Conservation (phyloP, 2,329 filamentous ascomycete species). For the Cladosporium halotolerans region DNA sequence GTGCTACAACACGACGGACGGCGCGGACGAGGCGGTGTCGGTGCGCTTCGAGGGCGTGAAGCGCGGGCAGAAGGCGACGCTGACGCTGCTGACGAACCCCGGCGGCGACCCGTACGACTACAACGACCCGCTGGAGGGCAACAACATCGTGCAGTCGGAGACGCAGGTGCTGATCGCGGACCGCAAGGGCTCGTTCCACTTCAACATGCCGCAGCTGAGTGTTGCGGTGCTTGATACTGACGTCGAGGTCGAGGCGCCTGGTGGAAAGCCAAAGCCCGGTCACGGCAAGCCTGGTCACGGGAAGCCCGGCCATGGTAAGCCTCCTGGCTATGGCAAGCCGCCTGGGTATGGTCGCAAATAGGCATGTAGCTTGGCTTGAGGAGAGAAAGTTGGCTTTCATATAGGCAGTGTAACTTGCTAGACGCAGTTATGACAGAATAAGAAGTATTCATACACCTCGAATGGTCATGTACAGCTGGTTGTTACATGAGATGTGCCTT, state of each 20-base stretch:
- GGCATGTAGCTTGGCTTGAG: too few species aligned
- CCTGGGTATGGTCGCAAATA: too few species aligned
- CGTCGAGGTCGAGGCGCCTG: constrained; percentile 3
- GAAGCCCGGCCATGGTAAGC: background rate
- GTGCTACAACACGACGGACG: constrained; percentile 41
- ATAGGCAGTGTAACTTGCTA: too few species aligned
- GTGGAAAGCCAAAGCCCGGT: background rate
- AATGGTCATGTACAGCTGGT: too few species aligned
- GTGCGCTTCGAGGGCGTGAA: constrained; percentile 30
- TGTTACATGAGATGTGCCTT: too few species aligned
- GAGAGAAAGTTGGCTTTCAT: too few species aligned
- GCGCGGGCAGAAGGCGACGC: constrained; percentile 26
- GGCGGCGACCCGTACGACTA: constrained; percentile 20
- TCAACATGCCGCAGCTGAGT: constrained; percentile 49
- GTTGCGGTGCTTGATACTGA: constrained; percentile 48
- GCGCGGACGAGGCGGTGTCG: constrained; percentile 27
- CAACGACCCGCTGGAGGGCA: constrained; percentile 35
- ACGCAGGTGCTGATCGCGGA: constrained; percentile 38
- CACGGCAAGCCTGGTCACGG: background rate
- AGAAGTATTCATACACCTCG: too few species aligned
- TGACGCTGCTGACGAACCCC: constrained; percentile 37
- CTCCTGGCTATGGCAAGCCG: background rate
- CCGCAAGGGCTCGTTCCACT: constrained; percentile 44
- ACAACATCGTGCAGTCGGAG: constrained; percentile 41
- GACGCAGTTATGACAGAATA: too few species aligned